These are phyloP conservation scores for Geotrichum aggregatum DNA, from an alignment of 1,139 yeast species.

Conservation along the genomic window DNA sequence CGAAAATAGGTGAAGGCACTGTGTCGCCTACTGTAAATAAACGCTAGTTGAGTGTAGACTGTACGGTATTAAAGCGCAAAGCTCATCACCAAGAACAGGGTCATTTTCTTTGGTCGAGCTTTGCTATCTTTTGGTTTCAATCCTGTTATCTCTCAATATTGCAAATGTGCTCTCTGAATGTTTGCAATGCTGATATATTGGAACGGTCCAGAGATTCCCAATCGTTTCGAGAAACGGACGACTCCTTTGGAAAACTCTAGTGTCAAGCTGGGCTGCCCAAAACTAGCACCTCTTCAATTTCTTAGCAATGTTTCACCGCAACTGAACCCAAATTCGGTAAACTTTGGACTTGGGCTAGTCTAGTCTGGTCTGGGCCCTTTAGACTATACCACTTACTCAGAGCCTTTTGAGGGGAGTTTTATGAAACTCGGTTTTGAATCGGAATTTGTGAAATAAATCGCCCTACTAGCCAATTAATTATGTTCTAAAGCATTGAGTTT, in stretches of 20 bases:
- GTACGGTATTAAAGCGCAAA: too few relatives aligned
- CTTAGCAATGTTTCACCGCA: conserved; percentile 42
- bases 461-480: conserved; percentile 56
- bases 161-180: conserved; percentile 58
- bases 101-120: too few relatives aligned
- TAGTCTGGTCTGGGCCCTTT: too few relatives aligned
- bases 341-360: too few relatives aligned
- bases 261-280: conserved; percentile 33
- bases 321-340: conserved; percentile 48
- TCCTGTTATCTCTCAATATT: conserved; percentile 47
- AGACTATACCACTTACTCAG: too few relatives aligned
- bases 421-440: too few relatives aligned
- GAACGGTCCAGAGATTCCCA: conserved; percentile 47
- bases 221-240: conserved; percentile 42
- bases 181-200: conserved; percentile 63
- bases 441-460: conserved; percentile 43
- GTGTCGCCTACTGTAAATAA: too few relatives aligned
- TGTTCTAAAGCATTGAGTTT: conserved; percentile 65
- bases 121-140: conserved; percentile 53
- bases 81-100: too few relatives aligned
- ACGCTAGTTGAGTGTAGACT: too few relatives aligned
- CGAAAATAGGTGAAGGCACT: too few relatives aligned
- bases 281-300: conserved; percentile 33
- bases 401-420: conserved; percentile 38
- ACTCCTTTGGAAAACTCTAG: conserved; percentile 34